Conservation (phyloP, 1,284 basidiomycete species). For the Omphalotus olearius region DNA sequence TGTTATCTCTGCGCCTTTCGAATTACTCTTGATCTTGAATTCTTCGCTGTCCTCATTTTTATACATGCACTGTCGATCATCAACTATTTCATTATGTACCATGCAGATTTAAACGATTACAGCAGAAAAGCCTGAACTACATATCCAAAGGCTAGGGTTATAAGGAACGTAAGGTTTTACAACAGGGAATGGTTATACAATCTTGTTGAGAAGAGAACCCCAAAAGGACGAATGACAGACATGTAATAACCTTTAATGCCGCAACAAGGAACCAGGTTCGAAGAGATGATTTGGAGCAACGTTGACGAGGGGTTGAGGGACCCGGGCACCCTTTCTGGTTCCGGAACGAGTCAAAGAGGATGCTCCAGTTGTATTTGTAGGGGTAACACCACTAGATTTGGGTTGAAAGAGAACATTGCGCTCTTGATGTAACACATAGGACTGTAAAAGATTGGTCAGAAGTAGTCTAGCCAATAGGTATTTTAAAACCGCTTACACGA, state of each 20-base stretch:
- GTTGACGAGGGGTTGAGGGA: conserved; percentile 37
- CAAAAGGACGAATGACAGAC: neutral
- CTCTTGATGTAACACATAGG: conserved; percentile 77
- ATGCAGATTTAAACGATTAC: neutral
- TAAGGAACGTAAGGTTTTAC: neutral
- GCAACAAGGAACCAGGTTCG: conserved; percentile 64
- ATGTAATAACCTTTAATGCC: neutral
- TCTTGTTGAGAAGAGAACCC: neutral
- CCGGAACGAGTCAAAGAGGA: conserved; percentile 37
- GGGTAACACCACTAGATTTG: conserved; percentile 28
- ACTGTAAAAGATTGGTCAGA: conserved; percentile 36
- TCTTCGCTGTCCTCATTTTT: neutral
- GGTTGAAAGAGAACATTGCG: conserved; percentile 60
- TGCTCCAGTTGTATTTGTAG: conserved; percentile 13
- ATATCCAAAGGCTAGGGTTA: neutral
- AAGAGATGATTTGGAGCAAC: conserved; percentile 40
- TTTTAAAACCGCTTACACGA: conserved; percentile 45
- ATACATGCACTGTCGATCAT: neutral
- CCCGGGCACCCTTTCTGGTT: conserved; percentile 38
- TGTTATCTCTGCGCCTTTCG: neutral
- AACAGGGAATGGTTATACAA: neutral
- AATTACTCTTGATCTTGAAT: no score
- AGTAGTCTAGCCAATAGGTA: conserved; percentile 12
- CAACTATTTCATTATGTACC: neutral
- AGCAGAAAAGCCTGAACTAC: conserved; percentile 1